Conservation (phyloP, 208 protist genomes). For the Trypanosoma scelopori region DNA sequence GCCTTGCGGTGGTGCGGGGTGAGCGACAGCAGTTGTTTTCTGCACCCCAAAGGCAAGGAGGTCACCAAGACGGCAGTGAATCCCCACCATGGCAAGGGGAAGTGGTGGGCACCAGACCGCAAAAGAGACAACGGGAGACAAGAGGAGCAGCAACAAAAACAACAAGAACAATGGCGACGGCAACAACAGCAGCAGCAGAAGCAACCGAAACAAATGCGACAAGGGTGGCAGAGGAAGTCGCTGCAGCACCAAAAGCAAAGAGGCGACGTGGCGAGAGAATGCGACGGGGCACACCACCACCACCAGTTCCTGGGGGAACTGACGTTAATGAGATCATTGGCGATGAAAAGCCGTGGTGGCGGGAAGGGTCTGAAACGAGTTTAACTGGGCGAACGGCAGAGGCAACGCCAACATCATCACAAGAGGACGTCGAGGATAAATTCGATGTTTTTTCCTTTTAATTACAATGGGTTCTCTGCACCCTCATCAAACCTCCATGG, state of each 20-base stretch:
- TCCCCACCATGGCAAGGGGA: too few species aligned
- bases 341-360: conserved; percentile 9
- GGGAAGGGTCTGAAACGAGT: neutral
- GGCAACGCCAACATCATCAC: neutral
- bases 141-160: too few species aligned
- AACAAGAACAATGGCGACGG: too few species aligned
- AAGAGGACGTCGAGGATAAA: neutral
- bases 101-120: neutral
- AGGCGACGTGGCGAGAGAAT: neutral
- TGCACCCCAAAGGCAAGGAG: neutral
- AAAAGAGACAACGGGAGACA: conserved; percentile 3
- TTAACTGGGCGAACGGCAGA: neutral
- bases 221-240: neutral
- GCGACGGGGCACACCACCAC: neutral
- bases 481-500: too few species aligned
- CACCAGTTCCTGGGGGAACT: neutral
- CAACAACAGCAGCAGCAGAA: too few species aligned
- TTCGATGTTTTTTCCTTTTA: too few species aligned
- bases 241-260: neutral
- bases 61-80: neutral
- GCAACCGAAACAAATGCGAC: conserved; percentile 3
- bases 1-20: conserved; percentile 13
- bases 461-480: too few species aligned
- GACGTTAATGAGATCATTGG: conserved; percentile 1
- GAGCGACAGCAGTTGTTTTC: conserved; percentile 10